Evolutionary conservation across 2,329 filamentous ascomycete species (phyloP).

Genomic region (Macrophomina phaseolina): DNA sequence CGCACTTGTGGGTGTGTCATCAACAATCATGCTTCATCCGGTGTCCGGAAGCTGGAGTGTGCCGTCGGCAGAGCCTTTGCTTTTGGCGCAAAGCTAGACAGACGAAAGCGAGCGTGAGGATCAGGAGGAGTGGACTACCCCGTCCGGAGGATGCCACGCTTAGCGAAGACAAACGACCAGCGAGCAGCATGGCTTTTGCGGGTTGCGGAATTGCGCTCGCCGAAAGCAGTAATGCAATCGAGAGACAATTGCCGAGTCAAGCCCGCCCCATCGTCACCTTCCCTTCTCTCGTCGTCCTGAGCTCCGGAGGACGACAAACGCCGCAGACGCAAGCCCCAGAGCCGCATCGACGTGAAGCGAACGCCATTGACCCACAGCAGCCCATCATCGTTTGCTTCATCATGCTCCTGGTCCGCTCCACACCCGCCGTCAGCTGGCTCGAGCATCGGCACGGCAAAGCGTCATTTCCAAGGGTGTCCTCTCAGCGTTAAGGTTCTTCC

Average conservation of each 20-base stretch:
- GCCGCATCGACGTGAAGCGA: constrained; percentile 11
- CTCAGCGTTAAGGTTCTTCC: constrained; percentile 26
- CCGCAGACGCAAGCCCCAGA: constrained; percentile 18
- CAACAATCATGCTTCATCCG: not conserved
- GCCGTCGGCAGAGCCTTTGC: constrained; percentile 4
- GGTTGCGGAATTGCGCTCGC: constrained; percentile 4
- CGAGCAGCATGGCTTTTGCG: not conserved
- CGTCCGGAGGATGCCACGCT: not conserved
- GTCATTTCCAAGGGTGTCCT: constrained; percentile 18
- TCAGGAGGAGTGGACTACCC: constrained; percentile 12
- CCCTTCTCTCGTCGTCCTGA: not conserved
- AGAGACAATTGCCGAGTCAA: constrained; percentile 13
- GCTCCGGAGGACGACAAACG: constrained; percentile 11
- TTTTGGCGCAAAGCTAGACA: not conserved
- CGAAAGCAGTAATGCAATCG: constrained; percentile 9
- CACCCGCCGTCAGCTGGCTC: constrained; percentile 17
- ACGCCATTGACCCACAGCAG: constrained; percentile 19
- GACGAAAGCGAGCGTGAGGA: constrained; percentile 22
- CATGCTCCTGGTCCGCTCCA: not conserved
- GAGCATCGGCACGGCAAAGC: constrained; percentile 7
- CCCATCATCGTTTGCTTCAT: constrained; percentile 19
- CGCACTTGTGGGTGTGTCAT: not conserved
- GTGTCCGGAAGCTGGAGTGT: constrained; percentile 16
- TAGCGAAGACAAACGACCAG: not conserved
- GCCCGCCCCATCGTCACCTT: constrained; percentile 8